Base-by-base conservation (phyloP, 2,329 filamentous ascomycete species). In the Sporothrix dimorphospora region DNA sequence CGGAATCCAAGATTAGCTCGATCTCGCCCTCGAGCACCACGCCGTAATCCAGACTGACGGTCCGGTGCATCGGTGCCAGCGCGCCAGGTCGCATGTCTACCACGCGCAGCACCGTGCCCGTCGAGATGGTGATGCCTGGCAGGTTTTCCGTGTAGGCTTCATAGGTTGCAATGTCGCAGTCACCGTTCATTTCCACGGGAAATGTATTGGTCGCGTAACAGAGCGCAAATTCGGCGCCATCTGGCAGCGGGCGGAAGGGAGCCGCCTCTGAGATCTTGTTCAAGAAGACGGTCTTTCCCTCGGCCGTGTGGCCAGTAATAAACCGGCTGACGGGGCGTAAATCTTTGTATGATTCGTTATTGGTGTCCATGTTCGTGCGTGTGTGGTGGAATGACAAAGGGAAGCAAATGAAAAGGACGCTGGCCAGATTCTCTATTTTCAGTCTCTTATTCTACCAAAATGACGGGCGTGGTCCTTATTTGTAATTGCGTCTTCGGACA, bases 1-100 rank as follows among this genome's bases (percentile, higher is more conserved):
- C 83, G 27, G 81, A 81, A 73, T 85, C 84, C 9, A 85, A 74
- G 5, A 82, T 57, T 78, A 85, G 78, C 76, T 70, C 69, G 27
- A 71, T 45, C 47, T 63, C 57, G 57, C 55, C 68, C 42, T 71
- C 69, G 24, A 71, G 59, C 21, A 66, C 81, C 40, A 85, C 79
- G 0, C 83, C 84, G 72, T 76, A 76, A 72, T 76, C 75, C 4
- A 76, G 70, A 49, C 71, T 72, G 61, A 74, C 34, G 7, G 75
- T 76, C 4, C 75, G 74, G 72, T 76, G 75, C 74, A 77, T 75
- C 2, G 72, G 69, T 1, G 70, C 68, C 65, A 65, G 42, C 1
- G 53, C 59, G 1, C 72, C 74, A 0, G 76, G 76, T 30, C 16
- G 30, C 61, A 77, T 72, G 71, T 77, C 75, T 2, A 77, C 73